Percentiles rank a stretch among this genome's conserved stretches.
Conservation (phyloP, 352 stramenopile genomes). For the Phytophthora boehmeriae region DNA sequence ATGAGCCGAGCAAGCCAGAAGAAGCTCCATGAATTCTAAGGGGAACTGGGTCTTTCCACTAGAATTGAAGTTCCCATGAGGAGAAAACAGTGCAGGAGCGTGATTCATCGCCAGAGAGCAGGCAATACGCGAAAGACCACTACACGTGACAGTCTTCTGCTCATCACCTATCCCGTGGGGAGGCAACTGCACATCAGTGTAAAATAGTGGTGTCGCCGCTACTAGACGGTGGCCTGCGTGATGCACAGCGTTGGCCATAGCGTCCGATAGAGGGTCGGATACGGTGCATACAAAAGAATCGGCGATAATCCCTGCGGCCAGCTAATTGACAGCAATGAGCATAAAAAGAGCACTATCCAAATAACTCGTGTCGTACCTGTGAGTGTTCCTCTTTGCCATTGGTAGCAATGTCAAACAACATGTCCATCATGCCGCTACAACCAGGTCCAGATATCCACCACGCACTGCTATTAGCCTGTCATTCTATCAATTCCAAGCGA, state of each 20-base stretch:
- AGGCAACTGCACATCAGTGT: conserved; percentile 3
- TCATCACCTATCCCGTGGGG: conserved; percentile 24
- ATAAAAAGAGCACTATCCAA: not conserved
- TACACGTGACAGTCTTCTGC: conserved; percentile 32
- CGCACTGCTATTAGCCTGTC: not conserved
- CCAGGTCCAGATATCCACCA: not conserved
- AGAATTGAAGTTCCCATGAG: not conserved
- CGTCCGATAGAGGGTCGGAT: conserved; percentile 17
- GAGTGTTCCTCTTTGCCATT: conserved; percentile 45
- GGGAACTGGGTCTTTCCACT: conserved; percentile 25
- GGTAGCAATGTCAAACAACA: conserved; percentile 39
- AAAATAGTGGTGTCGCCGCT: conserved; percentile 29
- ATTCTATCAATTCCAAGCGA: not conserved
- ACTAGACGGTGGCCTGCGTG: conserved; percentile 35
- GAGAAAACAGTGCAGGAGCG: conserved; percentile 36
- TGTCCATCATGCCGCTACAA: conserved; percentile 46
- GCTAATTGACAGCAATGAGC: conserved; percentile 24
- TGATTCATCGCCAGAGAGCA: conserved; percentile 58
- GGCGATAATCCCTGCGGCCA: conserved; percentile 63
- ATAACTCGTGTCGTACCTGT: conserved; percentile 31
- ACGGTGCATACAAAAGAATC: conserved; percentile 57
- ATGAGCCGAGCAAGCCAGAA: conserved; percentile 69
- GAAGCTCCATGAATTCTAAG: conserved; percentile 56
- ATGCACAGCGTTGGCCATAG: conserved; percentile 36
- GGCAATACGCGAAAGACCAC: conserved; percentile 48